Conservation (phyloP, 495 filamentous ascomycete species). For the Chlorociboria aeruginascens region DNA sequence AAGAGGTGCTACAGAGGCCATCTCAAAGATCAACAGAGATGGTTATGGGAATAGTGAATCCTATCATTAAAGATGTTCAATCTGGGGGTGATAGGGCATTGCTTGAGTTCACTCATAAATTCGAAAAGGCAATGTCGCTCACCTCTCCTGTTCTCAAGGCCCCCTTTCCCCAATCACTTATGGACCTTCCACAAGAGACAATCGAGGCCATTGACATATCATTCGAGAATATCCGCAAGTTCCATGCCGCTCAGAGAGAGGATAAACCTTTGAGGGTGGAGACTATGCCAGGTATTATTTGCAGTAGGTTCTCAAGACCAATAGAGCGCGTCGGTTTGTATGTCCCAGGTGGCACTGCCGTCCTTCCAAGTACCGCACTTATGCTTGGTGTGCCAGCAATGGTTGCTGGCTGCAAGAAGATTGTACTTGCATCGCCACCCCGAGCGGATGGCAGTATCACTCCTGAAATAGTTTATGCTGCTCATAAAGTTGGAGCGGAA, state of each 20-base stretch:
- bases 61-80: slow-evolving; percentile 80
- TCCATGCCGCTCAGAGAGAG: slow-evolving; percentile 82
- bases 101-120: slow-evolving; percentile 88
- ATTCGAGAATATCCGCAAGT: slow-evolving; percentile 85
- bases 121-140: slow-evolving; percentile 85
- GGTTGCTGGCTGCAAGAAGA: slow-evolving; percentile 94
- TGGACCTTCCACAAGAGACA: slow-evolving; percentile 73
- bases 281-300: slow-evolving; percentile 94
- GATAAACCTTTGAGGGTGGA: slow-evolving; percentile 70
- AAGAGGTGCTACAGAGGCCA: slow-evolving; percentile 65
- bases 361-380: slow-evolving; percentile 87
- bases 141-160: slow-evolving; percentile 79
- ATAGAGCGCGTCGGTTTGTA: slow-evolving; percentile 94
- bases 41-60: slow-evolving; percentile 79
- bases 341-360: slow-evolving; percentile 89
- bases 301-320: slow-evolving; percentile 82
- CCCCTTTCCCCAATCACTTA: slow-evolving; percentile 72
- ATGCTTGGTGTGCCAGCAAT: slow-evolving; percentile 97
- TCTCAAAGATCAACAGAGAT: slow-evolving; percentile 85
- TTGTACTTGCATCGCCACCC: slow-evolving; percentile 85
- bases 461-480: slow-evolving; percentile 95
- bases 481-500: slow-evolving; percentile 91
- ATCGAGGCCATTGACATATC: slow-evolving; percentile 85
- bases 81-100: slow-evolving; percentile 74
- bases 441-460: slow-evolving; percentile 82